Base-by-base conservation (phyloP, 1,284 basidiomycete genomes). In the Moesziomyces antarcticus region DNA sequence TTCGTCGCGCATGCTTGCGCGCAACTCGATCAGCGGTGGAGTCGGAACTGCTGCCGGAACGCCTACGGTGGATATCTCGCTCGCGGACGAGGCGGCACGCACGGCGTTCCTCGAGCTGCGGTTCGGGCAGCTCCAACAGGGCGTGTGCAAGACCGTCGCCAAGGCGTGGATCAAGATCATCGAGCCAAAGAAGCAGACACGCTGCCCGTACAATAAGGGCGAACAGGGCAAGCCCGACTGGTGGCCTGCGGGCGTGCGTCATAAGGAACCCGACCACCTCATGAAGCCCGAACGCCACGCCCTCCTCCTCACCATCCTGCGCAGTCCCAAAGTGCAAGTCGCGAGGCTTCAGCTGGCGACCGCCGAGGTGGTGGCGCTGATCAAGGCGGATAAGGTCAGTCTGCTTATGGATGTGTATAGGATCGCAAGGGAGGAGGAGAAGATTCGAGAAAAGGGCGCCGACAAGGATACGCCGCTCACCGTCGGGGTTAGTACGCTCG, bases 101-200 rank as follows among this genome's bases (percentile, higher is more conserved):
- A 82, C 78, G 7, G 73, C 75, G 16, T 83, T 84, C 56, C 58
- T 84, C 37, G 81, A 82, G 30, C 63, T 77, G 73, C 80, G 82
- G 53, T 80, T 82, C 78, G 48, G 80, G 74, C 82, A 85, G 21
- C 81, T 88, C 16, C 86, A 86, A 68, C 87, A 88, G 78, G 84
- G 82, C 41, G 85, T 86, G 9, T 87, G 86, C 82, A 88, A 88
- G 73, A 85, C 86, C 53, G 84, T 88, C 35, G 86, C 86, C 66
- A 88, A 88, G 77, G 85, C 80, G 14, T 82, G 80, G 81, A 81
- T 82, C 62, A 82, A 82, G 55, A 77, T 87, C 50, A 86, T 88
- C 68, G 87, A 88, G 78, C 87, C 87, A 16, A 86, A 87, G 78
- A 88, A 88, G 79, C 86, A 87, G 79, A 86, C 86, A 45, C 86